Base-by-base conservation (phyloP, 2,329 filamentous ascomycete genomes). In the Xylogone sp. region DNA sequence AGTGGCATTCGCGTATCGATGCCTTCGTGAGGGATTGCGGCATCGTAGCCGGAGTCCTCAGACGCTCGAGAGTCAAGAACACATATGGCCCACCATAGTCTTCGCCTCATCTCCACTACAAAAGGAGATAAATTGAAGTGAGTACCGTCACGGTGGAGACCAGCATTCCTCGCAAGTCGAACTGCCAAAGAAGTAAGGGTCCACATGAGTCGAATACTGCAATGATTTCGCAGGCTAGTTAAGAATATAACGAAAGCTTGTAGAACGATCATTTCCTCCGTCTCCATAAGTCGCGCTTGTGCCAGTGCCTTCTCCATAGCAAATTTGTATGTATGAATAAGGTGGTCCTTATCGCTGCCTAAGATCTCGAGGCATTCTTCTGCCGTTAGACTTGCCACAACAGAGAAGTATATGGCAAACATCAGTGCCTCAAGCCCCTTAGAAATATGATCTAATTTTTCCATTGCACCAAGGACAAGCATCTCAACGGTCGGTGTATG, bases 371-470 rank as follows among this genome's bases (percentile, higher is more conserved):
- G 7, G 27, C 27, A 31, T 31, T 31, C 27, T 31, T 31, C 27
- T 31, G 7, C 27, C 27, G 27, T 8, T 8, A 31, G 27, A 31
- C 27, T 31, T 9, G 75, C 76, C 51, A 83, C 67, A 20, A 79
- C 79, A 62, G 79, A 75, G 49, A 81, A 69, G 59, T 84, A 85
- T 27, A 84, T 78, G 58, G 78, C 71, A 64, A 88, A 87, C 76
- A 88, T 81, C 34, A 88, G 71, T 2, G 81, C 82, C 61, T 87
- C 83, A 16, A 86, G 73, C 13, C 75, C 75, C 56, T 55, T 20
- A 59, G 60, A 9, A 8, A 50, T 46, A 53, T 74, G 76, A 18
- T 31, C 27, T 31, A 31, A 31, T 31, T 31, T 7, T 31, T 31
- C 13, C 13, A 13, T 8, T 13, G 27, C 27, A 7, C 27, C 8